Base-by-base conservation (phyloP, 2,329 filamentous ascomycete species). In the Alternaria gaisen region DNA sequence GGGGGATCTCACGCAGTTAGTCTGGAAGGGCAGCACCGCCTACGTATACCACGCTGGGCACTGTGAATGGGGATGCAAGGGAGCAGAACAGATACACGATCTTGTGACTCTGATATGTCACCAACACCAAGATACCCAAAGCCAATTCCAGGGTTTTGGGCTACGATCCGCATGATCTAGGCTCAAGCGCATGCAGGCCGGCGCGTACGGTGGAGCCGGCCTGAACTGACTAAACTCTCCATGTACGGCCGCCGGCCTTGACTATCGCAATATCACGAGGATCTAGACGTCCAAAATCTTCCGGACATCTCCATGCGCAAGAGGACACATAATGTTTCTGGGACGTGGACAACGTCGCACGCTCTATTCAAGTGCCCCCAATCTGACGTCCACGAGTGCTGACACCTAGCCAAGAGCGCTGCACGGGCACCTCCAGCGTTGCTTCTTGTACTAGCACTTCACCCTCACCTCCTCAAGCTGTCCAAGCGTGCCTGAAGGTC, bases 401-500 rank as follows among this genome's bases (percentile, higher is more conserved):
- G 41, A 47, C 42, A 44, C 52, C 12, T 28, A 36, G 36, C 28
- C 44, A 46, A 32, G 44, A 56, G 30, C 20, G 12, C 30, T 43
- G 32, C 38, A 52, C 52, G 26, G 34, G 32, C 53, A 44, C 32
- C 32, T 22, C 30, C 20, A 16, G 22, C 10, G 14, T 50, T 51
- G 57, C 53, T 50, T 51, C 24, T 44, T 41, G 34, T 58, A 14
- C 22, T 36, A 47, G 26, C 46, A 36, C 30, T 46, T 32, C 40
- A 52, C 58, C 20, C 42, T 75, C 69, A 87, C 74, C 84, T 81
- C 74, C 91, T 86, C 67, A 98, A 83, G 79, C 94, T 97, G 77
- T 98, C 93, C 53, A 99, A 86, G 60, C 95, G 88, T 66, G 95
- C 94, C 82, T 98, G 94, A 26, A 99, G 87, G 77, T 97, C 95